Evolutionary conservation across 2,329 filamentous ascomycete genomes (phyloP), one percentile per base, ranked within the genome.

Genomic region (Saccharata proteae): DNA sequence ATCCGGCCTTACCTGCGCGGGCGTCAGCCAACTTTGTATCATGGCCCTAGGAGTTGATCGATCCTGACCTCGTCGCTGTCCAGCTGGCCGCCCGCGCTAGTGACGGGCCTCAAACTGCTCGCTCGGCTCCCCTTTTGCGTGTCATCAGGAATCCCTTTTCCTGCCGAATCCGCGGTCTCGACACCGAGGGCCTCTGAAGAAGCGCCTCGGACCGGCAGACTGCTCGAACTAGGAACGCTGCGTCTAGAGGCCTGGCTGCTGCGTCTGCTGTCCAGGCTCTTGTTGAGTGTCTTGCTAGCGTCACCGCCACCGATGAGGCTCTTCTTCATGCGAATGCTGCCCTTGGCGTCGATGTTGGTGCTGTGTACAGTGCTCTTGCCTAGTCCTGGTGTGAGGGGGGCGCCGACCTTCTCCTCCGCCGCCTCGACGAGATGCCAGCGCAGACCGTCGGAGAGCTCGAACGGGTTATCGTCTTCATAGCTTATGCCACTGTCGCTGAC

Each of bases 401-500:
- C 67, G 24, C 85, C 86, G 1, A 84, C 75, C 49, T 93, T 94
- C 56, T 98, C 90, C 57, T 98, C 90, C 2, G 74, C 69, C 0
- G 90, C 90, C 50, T 98, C 88, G 20, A 98, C 77, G 5, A 98
- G 70, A 56, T 94, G 96, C 90, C 90, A 98, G 19, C 88, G 76
- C 28, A 98, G 62, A 3, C 90, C 90, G 46, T 98, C 90, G 0
- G 85, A 93, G 9, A 98, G 68, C 46, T 94, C 86, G 54, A 98
- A 98, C 0, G 90, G 90, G 48, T 98, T 98, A 42, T 96, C 90
- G 40, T 93, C 85, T 41, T 93, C 84, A 13, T 73, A 58, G 1
- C 70, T 75, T 5, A 54, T 41, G 9, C 53, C 56, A 10, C 51
- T 60, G 37, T 71, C 71, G 40, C 69, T 74, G 24, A 35, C 31